Evolutionary conservation across 257 asterid species (phyloP), one percentile per base, ranked within the genome.

Genomic region (Misopates orontium): DNA sequence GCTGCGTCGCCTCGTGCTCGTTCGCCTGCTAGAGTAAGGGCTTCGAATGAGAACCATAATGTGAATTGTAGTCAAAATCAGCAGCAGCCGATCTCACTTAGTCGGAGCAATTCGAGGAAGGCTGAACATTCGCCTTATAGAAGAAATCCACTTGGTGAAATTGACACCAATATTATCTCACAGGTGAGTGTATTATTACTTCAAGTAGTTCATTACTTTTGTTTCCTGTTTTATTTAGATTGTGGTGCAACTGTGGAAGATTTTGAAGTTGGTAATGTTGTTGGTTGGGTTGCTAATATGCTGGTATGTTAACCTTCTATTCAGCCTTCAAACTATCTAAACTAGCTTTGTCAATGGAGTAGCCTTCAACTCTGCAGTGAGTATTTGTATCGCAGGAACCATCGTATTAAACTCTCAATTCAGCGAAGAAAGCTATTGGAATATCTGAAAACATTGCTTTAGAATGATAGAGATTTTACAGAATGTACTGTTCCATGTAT

Each of bases 81-180:
- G 76, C 84, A 75, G 67, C 92, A 78, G 70, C 85, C 89, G 0
- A 10, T 71, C 31, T 77, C 98, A 10, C 93, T 90, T 2, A 94
- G 99, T 64, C 79, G 99, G 39, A 94, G 90, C 88, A 94, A 94
- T 79, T 94, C 97, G 0, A 90, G 95, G 80, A 90, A 86, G 72
- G 95, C 94, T 0, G 99, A 90, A 53, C 74, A 71, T 36, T 94
- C 99, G 21, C 99, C 99, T 7, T 82, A 14, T 58, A 76, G 93
- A 67, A 83, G 98, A 71, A 94, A 90, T 36, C 99, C 99, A 32
- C 77, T 90, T 41, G 36, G 75, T 54, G 99, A 94, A 66, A 88
- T 90, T 22, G 96, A 90, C 76, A 83, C 77, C 75, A 94, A 81
- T 58, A 70, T 70, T 51, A 21, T 70, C 41, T 42, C 83, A 13